These are phyloP conservation scores for Arthroderma uncinatum DNA, from an alignment of 2,329 filamentous ascomycete genomes.

Conservation along the genomic window DNA sequence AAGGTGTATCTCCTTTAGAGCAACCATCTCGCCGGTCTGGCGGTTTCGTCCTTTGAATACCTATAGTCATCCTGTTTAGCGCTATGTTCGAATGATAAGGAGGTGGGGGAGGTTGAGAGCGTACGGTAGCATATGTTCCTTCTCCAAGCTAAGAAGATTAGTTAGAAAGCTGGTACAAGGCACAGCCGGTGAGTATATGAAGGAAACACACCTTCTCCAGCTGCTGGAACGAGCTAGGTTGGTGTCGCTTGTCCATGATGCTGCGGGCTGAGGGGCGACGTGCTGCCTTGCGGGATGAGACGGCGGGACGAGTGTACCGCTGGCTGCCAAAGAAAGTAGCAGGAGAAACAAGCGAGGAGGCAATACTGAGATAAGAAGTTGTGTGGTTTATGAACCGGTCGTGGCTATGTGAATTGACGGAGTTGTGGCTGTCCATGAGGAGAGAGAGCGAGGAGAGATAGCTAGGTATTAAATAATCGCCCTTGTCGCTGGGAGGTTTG, in stretches of 20 bases:
- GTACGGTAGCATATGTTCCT: slow-evolving; percentile 93
- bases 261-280: slow-evolving; percentile 1
- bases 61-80: slow-evolving; percentile 36
- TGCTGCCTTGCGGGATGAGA: slow-evolving; percentile 12
- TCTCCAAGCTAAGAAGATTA: slow-evolving; percentile 58
- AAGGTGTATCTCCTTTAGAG: slow-evolving; percentile 96
- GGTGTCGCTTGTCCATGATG: slow-evolving; percentile 77
- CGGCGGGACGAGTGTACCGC: slow-evolving; percentile 13
- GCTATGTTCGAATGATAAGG: not conserved
- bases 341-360: slow-evolving; percentile 28
- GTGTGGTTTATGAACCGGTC: slow-evolving; percentile 5
- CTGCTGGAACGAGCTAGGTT: slow-evolving; percentile 97
- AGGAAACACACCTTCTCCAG: slow-evolving; percentile 58
- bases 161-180: not conserved
- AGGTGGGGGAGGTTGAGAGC: slow-evolving; percentile 21
- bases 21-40: slow-evolving; percentile 91
- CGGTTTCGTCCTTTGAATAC: slow-evolving; percentile 98
- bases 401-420: slow-evolving; percentile 2
- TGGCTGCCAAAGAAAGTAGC: slow-evolving; percentile 27
- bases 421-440: not conserved
- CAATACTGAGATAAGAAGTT: slow-evolving; percentile 21
- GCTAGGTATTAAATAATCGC: not conserved
- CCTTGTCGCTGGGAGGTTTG: not conserved
- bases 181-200: not conserved
- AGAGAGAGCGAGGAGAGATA: not conserved